Base-by-base conservation (phyloP, 345 rosid species). In the Euclidium syriacum region DNA sequence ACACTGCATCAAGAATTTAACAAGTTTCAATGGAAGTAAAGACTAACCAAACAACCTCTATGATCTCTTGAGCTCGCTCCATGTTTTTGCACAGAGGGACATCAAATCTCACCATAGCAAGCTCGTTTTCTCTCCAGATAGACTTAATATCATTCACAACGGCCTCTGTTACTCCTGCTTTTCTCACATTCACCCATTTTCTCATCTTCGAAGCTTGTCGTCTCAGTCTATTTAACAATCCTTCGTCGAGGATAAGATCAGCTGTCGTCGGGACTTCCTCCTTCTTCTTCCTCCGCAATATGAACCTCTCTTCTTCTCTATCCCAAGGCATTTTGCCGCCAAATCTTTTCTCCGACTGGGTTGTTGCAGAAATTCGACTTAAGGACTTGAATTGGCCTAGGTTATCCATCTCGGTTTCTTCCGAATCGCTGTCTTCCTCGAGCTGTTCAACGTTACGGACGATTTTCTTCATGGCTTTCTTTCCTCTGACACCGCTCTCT, bases 161-260 rank as follows among this genome's bases (percentile, higher is more conserved):
- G 16, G 57, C 50, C 62, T 80, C 74, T 15, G 95, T 85, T 29
- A 90, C 92, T 51, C 97, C 97, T 25, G 88, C 87, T 80, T 87
- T 90, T 75, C 70, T 80, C 64, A 87, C 97, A 79, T 85, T 90
- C 55, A 87, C 83, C 97, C 95, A 90, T 49, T 78, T 77, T 77
- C 81, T 82, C 83, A 90, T 74, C 74, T 56, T 75, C 17, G 52
- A 47, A 56, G 84, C 97, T 55, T 81, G 86, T 26, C 16, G 52
- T 75, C 90, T 81, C 78, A 90, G 72, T 65, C 79, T 85, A 67
- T 27, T 67, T 50, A 87, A 74, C 77, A 79, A 67, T 35, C 58
- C 80, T 70, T 71, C 56, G 18, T 85, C 95, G 14, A 85, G 80
- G 34, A 49, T 61, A 77, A 75, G 74, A 66, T 87, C 87, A 7